Conservation (phyloP, 1,284 basidiomycete genomes). For the Sutorius eximius region DNA sequence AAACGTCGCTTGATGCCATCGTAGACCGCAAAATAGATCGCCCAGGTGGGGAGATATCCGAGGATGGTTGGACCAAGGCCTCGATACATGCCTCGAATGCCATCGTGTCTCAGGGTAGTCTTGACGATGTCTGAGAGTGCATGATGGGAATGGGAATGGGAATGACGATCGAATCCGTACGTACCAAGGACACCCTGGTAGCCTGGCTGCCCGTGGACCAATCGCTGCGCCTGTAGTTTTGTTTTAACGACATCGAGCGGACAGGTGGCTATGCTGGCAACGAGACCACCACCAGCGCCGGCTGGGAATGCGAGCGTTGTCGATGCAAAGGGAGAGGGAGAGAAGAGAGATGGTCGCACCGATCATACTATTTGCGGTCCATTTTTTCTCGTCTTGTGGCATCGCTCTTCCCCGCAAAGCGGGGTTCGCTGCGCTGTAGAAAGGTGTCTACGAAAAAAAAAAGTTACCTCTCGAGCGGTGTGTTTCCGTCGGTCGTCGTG, state of each 20-base stretch:
- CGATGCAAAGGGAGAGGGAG: not conserved
- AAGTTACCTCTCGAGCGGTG: not conserved
- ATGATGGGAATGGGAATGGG: slow-evolving; percentile 18
- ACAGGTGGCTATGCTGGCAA: slow-evolving; percentile 93
- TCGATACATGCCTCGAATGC: slow-evolving; percentile 86
- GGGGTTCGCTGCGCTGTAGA: slow-evolving; percentile 41
- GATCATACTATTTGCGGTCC: slow-evolving; percentile 77
- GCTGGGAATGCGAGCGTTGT: slow-evolving; percentile 44
- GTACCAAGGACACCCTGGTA: slow-evolving; percentile 78
- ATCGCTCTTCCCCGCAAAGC: slow-evolving; percentile 64
- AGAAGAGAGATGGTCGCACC: slow-evolving; percentile 38
- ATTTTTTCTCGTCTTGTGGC: slow-evolving; percentile 55
- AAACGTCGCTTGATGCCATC: slow-evolving; percentile 87
- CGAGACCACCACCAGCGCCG: slow-evolving; percentile 85
- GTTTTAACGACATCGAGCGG: slow-evolving; percentile 98
- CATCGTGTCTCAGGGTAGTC: slow-evolving; percentile 71
- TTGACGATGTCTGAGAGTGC: slow-evolving; percentile 62
- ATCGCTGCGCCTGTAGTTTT: slow-evolving; percentile 88
- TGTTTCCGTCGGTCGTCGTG: not conserved
- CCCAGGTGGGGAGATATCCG: slow-evolving; percentile 96
- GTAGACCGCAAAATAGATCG: slow-evolving; percentile 97
- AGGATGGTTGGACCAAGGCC: slow-evolving; percentile 94
- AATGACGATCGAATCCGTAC: slow-evolving; percentile 29
- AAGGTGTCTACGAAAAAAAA: not conserved
- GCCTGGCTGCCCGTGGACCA: slow-evolving; percentile 59